Evolutionary conservation across 2,329 filamentous ascomycete species (phyloP).

Genomic region (Xylaria polymorpha): DNA sequence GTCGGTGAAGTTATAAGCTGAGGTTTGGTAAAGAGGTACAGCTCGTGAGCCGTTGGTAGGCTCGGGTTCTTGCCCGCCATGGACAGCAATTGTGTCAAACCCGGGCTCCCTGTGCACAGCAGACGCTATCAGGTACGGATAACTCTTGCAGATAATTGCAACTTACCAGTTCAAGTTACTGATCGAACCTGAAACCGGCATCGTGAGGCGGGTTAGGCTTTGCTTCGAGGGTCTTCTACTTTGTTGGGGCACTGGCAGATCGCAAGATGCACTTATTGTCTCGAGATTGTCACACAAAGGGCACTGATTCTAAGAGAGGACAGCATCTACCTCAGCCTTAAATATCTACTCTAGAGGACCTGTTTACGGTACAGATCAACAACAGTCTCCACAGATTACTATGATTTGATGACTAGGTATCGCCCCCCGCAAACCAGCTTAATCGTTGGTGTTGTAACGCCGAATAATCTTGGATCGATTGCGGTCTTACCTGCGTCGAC

Average conservation of each 20-base stretch:
- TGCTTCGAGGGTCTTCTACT: neutral
- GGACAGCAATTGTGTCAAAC: constrained; percentile 48
- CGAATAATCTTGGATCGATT: constrained; percentile 35
- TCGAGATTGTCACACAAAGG: constrained; percentile 11
- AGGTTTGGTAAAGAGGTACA: constrained; percentile 48
- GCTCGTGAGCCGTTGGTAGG: constrained; percentile 50
- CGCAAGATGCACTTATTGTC: constrained; percentile 8
- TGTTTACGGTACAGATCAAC: constrained; percentile 17
- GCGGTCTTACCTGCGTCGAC: constrained; percentile 37
- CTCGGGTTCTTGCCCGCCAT: constrained; percentile 51
- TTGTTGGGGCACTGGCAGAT: constrained; percentile 3
- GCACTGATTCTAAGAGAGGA: neutral
- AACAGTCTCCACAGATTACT: constrained; percentile 20
- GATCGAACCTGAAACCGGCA: constrained; percentile 50
- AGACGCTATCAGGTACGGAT: constrained; percentile 35
- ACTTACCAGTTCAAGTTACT: constrained; percentile 50
- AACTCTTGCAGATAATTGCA: constrained; percentile 8
- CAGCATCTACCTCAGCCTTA: constrained; percentile 12
- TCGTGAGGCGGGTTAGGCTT: constrained; percentile 34
- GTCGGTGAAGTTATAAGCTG: constrained; percentile 52
- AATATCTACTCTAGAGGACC: constrained; percentile 4
- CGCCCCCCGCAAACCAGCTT: constrained; percentile 16
- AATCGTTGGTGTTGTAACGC: constrained; percentile 25
- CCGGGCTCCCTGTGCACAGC: constrained; percentile 44
- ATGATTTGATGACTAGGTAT: constrained; percentile 22